Evolutionary conservation across 1,284 basidiomycete species (phyloP), one percentile per base, ranked within the genome.

Genomic region (Gomphus bonarii): DNA sequence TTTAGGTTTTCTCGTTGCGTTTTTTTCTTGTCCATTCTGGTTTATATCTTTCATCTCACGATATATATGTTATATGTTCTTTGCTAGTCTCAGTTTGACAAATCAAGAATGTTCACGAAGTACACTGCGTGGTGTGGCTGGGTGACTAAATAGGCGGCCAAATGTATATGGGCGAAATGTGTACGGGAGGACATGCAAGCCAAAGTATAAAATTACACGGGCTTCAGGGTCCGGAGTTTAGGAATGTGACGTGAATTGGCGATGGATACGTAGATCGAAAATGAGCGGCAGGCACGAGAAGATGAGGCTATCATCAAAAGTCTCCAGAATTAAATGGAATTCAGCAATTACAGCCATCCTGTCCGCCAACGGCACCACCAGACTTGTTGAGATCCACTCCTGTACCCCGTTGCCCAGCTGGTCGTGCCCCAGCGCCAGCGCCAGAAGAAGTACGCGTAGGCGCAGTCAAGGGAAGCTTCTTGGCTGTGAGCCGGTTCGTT

Each of bases 381-480:
- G 82, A 80, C 67, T 77, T 87, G 73, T 84, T 88, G 60, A 91
- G 78, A 68, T 91, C 85, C 28, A 91, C 83, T 43, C 85, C 84
- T 60, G 79, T 50, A 35, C 55, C 68, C 63, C 79, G 73, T 63
- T 48, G 60, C 14, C 73, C 71, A 28, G 73, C 73, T 30, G 76
- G 69, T 46, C 75, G 72, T 54, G 74, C 65, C 58, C 61, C 59
- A 25, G 62, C 63, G 55, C 72, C 71, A 16, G 69, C 63, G 25
- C 82, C 77, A 57, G 73, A 70, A 54, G 75, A 73, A 20, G 61
- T 55, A 47, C 83, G 72, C 55, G 82, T 78, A 44, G 86, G 80
- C 50, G 85, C 83, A n/a, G 79, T 84, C 60, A 85, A 72, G 11
- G 88, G 88, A 10, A 91, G 73, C 65, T 89, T 91, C 81, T 88